These are phyloP conservation scores for Thraustochytrium sp. DNA, from an alignment of 352 stramenopile genomes.

Conservation along the genomic window DNA sequence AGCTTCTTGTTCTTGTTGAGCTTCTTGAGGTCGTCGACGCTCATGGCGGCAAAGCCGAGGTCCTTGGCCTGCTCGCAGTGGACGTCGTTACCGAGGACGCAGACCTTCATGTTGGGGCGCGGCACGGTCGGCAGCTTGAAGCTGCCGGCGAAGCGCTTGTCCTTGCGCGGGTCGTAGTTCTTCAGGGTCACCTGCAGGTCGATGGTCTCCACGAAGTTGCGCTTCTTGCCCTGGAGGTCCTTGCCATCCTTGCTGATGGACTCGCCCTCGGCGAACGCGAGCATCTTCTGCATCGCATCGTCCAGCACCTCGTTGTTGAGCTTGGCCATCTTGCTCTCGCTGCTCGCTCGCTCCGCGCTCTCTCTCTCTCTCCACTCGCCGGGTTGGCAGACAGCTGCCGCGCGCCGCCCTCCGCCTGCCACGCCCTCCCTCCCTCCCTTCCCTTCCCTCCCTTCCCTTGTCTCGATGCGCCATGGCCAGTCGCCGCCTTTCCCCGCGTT, in stretches of 20 bases:
- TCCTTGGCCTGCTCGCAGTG: constrained; percentile 97
- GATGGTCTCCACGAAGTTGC: constrained; percentile 99
- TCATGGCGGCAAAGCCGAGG: constrained; percentile 95
- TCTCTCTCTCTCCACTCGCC: not conserved
- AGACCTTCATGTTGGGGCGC: constrained; percentile 89
- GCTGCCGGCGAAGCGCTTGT: constrained; percentile 99
- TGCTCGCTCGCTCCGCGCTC: not conserved
- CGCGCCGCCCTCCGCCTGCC: not conserved
- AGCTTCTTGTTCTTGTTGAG: constrained; percentile 99
- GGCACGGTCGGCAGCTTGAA: constrained; percentile 96
- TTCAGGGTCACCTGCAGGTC: constrained; percentile 98
- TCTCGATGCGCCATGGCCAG: not conserved
- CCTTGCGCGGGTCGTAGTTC: constrained; percentile 99
- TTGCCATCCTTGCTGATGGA: constrained; percentile 19
- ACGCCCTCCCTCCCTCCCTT: not conserved
- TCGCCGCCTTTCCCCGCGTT: not conserved
- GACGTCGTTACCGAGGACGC: constrained; percentile 96
- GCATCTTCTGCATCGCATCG: constrained; percentile 89
- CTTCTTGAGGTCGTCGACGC: constrained; percentile 98
- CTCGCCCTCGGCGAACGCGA: constrained; percentile 82
- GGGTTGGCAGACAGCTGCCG: constrained; percentile 15
- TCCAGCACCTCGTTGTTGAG: constrained; percentile 92
- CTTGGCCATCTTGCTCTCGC: constrained; percentile 66
- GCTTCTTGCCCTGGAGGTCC: constrained; percentile 89
- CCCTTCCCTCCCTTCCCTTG: not conserved